These are phyloP conservation scores for Kuraishia hungarica DNA, from an alignment of 805 yeast species.

Conservation along the genomic window DNA sequence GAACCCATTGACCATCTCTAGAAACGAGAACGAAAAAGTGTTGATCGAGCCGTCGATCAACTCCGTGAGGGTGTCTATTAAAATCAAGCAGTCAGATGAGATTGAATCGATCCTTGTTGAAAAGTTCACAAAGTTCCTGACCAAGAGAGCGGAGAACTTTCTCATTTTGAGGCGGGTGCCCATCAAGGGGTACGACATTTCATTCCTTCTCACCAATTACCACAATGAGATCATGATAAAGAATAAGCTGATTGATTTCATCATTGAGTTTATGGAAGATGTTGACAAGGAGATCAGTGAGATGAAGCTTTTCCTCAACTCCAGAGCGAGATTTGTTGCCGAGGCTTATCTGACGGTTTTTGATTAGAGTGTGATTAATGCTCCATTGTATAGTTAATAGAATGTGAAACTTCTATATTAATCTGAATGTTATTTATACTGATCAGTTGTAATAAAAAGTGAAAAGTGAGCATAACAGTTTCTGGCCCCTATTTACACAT, in stretches of 20 bases:
- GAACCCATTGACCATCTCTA: constrained; percentile 82
- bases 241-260: constrained; percentile 91
- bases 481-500: too few species aligned
- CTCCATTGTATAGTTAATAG: not conserved
- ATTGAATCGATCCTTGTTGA: constrained; percentile 92
- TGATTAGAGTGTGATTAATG: constrained; percentile 35
- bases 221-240: constrained; percentile 96
- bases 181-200: constrained; percentile 83
- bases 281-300: constrained; percentile 98
- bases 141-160: constrained; percentile 93
- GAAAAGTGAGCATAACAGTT: too few species aligned
- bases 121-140: constrained; percentile 87
- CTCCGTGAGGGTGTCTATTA: constrained; percentile 83
- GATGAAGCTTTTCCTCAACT: constrained; percentile 93
- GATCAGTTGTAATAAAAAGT: too few species aligned
- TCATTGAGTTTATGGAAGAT: constrained; percentile 97
- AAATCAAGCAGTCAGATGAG: constrained; percentile 96
- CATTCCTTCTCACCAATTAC: constrained; percentile 85
- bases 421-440: too few species aligned
- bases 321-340: constrained; percentile 96
- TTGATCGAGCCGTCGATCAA: constrained; percentile 91
- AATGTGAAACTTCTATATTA: not conserved
- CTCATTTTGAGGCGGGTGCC: constrained; percentile 88
- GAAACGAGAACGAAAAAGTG: constrained; percentile 90
- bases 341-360: constrained; percentile 91